These are phyloP conservation scores for Coniferiporia sulphurascens DNA, from an alignment of 1,284 basidiomycete species.

Conservation along the genomic window DNA sequence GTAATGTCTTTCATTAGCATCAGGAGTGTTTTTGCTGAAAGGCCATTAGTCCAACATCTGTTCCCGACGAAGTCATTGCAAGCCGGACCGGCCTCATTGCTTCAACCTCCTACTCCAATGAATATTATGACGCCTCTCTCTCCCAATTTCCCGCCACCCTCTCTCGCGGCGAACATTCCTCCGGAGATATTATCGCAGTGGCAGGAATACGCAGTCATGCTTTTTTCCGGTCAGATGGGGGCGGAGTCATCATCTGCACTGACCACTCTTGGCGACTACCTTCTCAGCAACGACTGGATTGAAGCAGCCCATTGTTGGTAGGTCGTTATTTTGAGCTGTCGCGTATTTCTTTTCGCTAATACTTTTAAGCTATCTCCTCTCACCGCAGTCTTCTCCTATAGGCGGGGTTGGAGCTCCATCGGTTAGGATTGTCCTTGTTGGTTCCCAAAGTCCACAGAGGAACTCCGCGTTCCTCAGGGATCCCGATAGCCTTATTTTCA, in stretches of 20 bases:
- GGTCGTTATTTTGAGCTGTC: constrained; percentile 19
- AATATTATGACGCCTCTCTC: constrained; percentile 54
- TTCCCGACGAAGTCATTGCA: constrained; percentile 55
- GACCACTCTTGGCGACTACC: constrained; percentile 82
- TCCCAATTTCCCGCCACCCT: constrained; percentile 51
- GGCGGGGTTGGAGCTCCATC: constrained; percentile 62
- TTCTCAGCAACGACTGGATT: constrained; percentile 66
- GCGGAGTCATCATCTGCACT: constrained; percentile 69
- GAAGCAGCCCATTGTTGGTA: constrained; percentile 94
- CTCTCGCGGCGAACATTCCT: constrained; percentile 43
- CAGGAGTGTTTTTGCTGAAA: constrained; percentile 12
- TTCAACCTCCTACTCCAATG: constrained; percentile 31
- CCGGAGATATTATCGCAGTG: constrained; percentile 65
- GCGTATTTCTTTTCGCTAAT: constrained; percentile 16
- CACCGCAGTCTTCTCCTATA: constrained; percentile 76
- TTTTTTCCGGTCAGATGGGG: constrained; percentile 70
- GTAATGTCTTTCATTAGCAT: constrained; percentile 37
- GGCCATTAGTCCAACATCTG: constrained; percentile 65
- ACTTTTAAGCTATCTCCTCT: constrained; percentile 73
- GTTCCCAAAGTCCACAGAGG: constrained; percentile 53
- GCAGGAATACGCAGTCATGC: constrained; percentile 84
- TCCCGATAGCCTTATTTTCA: constrained; percentile 78
- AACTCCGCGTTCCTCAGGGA: constrained; percentile 60
- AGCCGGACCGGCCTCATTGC: constrained; percentile 35
- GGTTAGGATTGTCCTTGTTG: constrained; percentile 62